These are phyloP conservation scores for Lactarius quietus DNA, from an alignment of 768 basidiomycete genomes.

Conservation along the genomic window DNA sequence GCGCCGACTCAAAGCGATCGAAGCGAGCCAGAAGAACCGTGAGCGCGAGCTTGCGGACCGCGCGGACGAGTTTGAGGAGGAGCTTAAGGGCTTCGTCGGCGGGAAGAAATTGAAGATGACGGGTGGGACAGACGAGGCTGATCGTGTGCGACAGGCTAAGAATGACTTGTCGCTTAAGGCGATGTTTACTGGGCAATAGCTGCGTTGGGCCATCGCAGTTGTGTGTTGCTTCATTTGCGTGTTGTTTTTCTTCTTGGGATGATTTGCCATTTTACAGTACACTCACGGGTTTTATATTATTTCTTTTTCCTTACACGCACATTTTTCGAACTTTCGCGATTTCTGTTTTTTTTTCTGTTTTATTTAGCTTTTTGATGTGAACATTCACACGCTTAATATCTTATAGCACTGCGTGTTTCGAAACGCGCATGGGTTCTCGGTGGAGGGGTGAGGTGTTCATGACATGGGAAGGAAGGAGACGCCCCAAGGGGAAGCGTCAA, in stretches of 20 bases:
- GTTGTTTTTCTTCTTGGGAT: too few relatives aligned
- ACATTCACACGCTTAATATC: neutral
- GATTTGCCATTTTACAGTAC: too few relatives aligned
- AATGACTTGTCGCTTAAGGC: constrained; percentile 85
- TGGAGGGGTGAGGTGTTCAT: neutral
- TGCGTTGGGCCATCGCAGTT: neutral
- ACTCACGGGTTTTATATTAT: too few relatives aligned
- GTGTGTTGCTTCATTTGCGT: constrained; percentile 11
- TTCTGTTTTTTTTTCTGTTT: neutral
- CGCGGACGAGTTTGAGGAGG: constrained; percentile 81
- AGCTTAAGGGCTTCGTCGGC: constrained; percentile 81
- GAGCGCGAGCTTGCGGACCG: constrained; percentile 68
- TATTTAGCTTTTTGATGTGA: neutral
- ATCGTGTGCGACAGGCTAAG: constrained; percentile 80
- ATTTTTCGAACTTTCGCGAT: neutral
- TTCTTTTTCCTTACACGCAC: neutral
- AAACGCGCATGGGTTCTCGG: neutral
- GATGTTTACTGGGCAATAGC: constrained; percentile 57
- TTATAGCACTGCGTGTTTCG: neutral
- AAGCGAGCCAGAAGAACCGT: constrained; percentile 76
- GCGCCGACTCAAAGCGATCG: constrained; percentile 87
- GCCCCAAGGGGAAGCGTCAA: too few relatives aligned
- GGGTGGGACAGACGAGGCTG: constrained; percentile 88
- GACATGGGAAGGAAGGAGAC: neutral
- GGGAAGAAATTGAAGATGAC: constrained; percentile 93